Conservation (phyloP, 148 eudicot species). For the Pouteria glomerata region DNA sequence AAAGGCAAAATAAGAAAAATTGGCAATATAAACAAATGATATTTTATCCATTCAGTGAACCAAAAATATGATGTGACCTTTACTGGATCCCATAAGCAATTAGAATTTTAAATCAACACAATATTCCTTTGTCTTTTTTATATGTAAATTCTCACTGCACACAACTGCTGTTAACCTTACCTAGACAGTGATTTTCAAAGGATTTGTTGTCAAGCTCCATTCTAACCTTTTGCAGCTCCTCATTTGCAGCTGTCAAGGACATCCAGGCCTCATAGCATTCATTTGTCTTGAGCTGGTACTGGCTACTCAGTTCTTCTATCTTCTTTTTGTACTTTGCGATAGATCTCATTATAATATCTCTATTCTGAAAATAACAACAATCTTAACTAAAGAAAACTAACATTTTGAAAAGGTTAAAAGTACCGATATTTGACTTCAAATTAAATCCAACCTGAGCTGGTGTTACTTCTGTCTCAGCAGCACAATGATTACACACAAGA, state of each 20-base stretch:
- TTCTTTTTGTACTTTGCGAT: conserved; percentile 75
- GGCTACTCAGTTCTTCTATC: conserved; percentile 65
- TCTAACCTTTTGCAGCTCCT: conserved; percentile 74
- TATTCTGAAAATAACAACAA: conserved; percentile 31
- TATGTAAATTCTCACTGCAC: background rate
- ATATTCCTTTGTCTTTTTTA: conserved; percentile 10
- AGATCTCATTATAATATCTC: conserved; percentile 35
- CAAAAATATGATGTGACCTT: conserved; percentile 10
- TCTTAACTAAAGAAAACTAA: background rate
- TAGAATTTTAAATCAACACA: background rate
- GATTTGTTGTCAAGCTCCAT: conserved; percentile 78
- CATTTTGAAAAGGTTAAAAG: background rate
- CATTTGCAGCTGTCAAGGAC: conserved; percentile 73
- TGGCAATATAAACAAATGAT: conserved; percentile 1
- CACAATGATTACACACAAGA: conserved; percentile 53
- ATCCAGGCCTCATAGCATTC: conserved; percentile 97
- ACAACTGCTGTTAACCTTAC: conserved; percentile 33
- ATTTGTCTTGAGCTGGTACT: conserved; percentile 69
- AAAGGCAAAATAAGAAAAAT: background rate
- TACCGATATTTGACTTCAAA: background rate
- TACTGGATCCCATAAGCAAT: conserved; percentile 22
- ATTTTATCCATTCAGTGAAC: background rate
- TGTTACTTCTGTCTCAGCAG: conserved; percentile 57
- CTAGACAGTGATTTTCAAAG: conserved; percentile 66
- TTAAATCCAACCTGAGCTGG: conserved; percentile 52